These are phyloP conservation scores for Asterella californica DNA, from an alignment of 225 moss, liverwort and hornwort genomes.

Conservation along the genomic window DNA sequence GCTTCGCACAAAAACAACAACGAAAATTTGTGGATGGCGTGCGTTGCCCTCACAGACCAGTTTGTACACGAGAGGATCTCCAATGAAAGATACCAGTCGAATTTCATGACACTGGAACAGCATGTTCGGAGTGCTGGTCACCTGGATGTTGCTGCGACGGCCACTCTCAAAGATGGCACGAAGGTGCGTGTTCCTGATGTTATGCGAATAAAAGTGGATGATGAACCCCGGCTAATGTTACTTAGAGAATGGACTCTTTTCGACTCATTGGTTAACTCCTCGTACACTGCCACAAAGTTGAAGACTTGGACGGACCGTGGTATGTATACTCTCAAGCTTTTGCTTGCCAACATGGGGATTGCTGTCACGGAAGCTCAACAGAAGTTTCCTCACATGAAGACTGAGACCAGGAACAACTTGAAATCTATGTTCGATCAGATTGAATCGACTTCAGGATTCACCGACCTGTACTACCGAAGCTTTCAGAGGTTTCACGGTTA, in stretches of 20 bases:
- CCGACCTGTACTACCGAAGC: conserved; percentile 70
- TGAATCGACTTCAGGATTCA: conserved; percentile 59
- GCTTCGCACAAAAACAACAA: conserved; percentile 77
- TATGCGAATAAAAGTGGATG: conserved; percentile 65
- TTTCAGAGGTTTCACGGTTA: conserved; percentile 81
- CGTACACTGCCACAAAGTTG: conserved; percentile 79
- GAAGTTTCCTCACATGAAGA: conserved; percentile 85
- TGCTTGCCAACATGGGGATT: conserved; percentile 69
- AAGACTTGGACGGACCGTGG: conserved; percentile 89
- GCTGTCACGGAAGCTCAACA: conserved; percentile 66
- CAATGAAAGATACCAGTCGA: conserved; percentile 67
- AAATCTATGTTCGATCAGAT: conserved; percentile 61
- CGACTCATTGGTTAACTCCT: conserved; percentile 84
- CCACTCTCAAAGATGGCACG: conserved; percentile 75
- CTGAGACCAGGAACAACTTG: conserved; percentile 72
- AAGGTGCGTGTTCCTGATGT: conserved; percentile 81
- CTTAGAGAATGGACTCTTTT: conserved; percentile 94
- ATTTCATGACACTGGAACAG: conserved; percentile 65
- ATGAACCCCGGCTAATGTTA: conserved; percentile 87
- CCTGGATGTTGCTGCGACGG: conserved; percentile 54
- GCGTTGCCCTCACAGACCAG: conserved; percentile 86
- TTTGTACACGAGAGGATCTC: conserved; percentile 84
- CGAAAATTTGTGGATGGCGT: conserved; percentile 90
- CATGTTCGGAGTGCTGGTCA: conserved; percentile 67
- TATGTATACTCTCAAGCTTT: conserved; percentile 63